Evolutionary conservation across 2,329 filamentous ascomycete species (phyloP), one percentile per base, ranked within the genome.

Genomic region (Remersonia thermophila): DNA sequence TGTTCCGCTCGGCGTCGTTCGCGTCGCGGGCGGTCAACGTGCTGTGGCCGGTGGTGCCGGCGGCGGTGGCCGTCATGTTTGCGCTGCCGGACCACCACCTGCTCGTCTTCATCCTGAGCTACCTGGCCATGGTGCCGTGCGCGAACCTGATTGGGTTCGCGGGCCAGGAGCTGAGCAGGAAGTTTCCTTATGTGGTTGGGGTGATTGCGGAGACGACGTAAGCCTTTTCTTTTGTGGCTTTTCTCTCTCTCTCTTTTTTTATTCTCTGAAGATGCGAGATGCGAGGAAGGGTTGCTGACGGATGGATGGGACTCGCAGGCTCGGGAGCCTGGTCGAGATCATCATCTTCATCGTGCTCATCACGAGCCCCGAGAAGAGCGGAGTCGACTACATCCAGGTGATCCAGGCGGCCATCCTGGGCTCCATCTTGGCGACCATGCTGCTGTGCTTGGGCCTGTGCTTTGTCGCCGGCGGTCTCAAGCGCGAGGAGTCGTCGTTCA

Each of bases 121-220:
- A 85, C 52, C 70, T 86, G 41, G 79, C 79, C 47, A 86, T 86
- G 77, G 65, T 86, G 2, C 82, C 81, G 0, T 75, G 77, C 32
- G 82, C 81, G 38, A 86, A 86, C 50, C 56, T 84, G 39, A 69
- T 86, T 36, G 81, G 81, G 0, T 86, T 86, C 49, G 76, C 79
- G 5, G 79, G 80, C n/a, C n/a, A n/a, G n/a, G 77, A 83, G 52
- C 59, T 84, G 41, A 73, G 80, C 1, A 70, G 77, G 41, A 89
- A 89, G 58, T 58, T 89, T 38, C 81, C 80, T 23, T 83, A 83
- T 50, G 80, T 84, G 7, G 57, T 77, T 33, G 78, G 77, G 17
- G 67, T 82, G 9, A 55, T 83, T 42, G 54, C 66, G 12, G 73
- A 78, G 50, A 75, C 70, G 2, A 74, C 71, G 47, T 67, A 52